Evolutionary conservation across 2,329 filamentous ascomycete genomes (phyloP).

Genomic region (Xylaria sp.): DNA sequence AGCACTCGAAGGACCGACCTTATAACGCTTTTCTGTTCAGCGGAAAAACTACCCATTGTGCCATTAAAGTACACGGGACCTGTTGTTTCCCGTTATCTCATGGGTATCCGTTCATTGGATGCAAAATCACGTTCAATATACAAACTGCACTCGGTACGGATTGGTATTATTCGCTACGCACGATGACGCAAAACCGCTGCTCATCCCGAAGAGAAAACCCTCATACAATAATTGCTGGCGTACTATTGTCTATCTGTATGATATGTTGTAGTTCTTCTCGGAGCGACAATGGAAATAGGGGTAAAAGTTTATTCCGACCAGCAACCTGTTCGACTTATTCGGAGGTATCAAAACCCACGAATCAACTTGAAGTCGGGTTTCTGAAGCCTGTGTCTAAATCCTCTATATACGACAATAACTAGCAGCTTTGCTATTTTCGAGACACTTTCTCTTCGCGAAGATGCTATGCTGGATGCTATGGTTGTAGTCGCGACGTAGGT

Average conservation of each 20-base stretch:
- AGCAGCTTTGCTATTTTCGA: not conserved
- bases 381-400: not conserved
- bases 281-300: not conserved
- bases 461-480: not conserved
- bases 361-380: not conserved
- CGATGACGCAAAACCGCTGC: not conserved
- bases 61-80: not conserved
- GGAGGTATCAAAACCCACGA: not conserved
- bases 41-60: not conserved
- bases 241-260: not conserved
- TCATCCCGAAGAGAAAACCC: not conserved
- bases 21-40: too few relatives aligned
- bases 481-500: constrained; percentile 13
- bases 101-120: not conserved
- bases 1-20: too few relatives aligned
- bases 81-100: not conserved
- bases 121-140: not conserved
- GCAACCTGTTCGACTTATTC: not conserved
- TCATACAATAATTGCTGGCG: not conserved
- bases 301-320: not conserved
- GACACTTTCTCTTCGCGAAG: not conserved
- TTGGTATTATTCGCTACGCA: not conserved
- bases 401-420: not conserved
- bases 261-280: too few relatives aligned
- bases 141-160: not conserved